phyloP scores from a whole-genome alignment of 1,284 basidiomycete species.

The Trichosporon asahii region DNA sequence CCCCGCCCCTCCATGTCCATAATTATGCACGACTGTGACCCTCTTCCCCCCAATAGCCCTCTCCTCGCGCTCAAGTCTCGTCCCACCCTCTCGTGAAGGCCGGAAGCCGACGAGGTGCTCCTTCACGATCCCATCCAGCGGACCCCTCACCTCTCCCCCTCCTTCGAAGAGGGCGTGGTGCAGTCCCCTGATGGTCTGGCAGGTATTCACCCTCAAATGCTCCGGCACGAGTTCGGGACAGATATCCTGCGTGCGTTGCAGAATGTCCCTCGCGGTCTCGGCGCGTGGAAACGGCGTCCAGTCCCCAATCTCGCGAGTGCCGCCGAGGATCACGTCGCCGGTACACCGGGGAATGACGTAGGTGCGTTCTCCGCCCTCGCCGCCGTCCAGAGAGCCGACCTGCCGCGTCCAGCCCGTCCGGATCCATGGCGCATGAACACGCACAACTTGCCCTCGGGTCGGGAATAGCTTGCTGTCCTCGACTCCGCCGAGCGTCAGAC shows the following conservation, averaged over 20 bases:
- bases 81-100: conserved; percentile 36
- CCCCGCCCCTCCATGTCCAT: conserved; percentile 51
- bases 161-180: background rate
- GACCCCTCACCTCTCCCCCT: background rate
- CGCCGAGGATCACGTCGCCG: conserved; percentile 50
- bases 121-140: conserved; percentile 28
- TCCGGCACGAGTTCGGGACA: conserved; percentile 35
- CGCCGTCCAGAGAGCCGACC: conserved; percentile 40
- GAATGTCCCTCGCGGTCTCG: conserved; percentile 37
- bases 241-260: conserved; percentile 40
- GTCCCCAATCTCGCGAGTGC: conserved; percentile 45
- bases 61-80: conserved; percentile 32
- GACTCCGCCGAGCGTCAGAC: conserved; percentile 55
- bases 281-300: conserved; percentile 42
- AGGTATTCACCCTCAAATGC: conserved; percentile 12
- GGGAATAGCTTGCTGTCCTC: conserved; percentile 56
- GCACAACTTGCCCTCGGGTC: conserved; percentile 58
- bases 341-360: conserved; percentile 49
- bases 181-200: background rate
- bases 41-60: background rate
- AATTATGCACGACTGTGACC: conserved; percentile 42
- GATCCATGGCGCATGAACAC: conserved; percentile 54
- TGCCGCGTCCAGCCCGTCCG: conserved; percentile 45
- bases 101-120: conserved; percentile 42
- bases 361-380: conserved; percentile 47